Conservation (phyloP, 208 protist genomes). For the Crithidia acanthocephali region DNA sequence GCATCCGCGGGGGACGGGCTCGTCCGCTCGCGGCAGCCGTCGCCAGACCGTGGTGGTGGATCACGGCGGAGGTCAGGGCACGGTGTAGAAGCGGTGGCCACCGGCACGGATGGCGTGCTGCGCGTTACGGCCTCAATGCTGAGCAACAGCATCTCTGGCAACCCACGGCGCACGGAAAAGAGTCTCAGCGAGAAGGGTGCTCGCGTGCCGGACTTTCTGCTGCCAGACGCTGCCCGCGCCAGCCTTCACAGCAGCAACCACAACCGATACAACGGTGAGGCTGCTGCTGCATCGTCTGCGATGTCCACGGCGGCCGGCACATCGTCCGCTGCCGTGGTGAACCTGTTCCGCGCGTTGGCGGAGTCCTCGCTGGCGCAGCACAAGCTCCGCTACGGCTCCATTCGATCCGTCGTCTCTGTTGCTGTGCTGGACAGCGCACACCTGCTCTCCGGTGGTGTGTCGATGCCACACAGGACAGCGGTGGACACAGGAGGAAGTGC, state of each 20-base stretch:
- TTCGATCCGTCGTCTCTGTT: constrained; percentile 69
- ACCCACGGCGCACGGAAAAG: constrained; percentile 46
- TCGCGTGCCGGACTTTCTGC: constrained; percentile 34
- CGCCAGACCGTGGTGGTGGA: constrained; percentile 5
- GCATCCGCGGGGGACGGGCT: constrained; percentile 2
- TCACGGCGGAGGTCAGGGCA: background rate
- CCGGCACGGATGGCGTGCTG: constrained; percentile 54
- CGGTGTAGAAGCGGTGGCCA: too few relatives aligned
- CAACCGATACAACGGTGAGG: constrained; percentile 1
- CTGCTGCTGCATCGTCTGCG: background rate
- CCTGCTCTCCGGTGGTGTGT: background rate
- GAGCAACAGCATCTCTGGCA: constrained; percentile 76
- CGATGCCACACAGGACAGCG: background rate
- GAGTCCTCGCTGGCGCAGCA: constrained; percentile 74
- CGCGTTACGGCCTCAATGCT: constrained; percentile 50
- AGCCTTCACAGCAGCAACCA: background rate
- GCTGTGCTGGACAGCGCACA: constrained; percentile 49
- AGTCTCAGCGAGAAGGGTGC: constrained; percentile 53
- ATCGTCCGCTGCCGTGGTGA: constrained; percentile 34
- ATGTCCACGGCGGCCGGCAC: too few relatives aligned
- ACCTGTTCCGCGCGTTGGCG: constrained; percentile 62
- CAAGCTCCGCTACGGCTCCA: constrained; percentile 62
- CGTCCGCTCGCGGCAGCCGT: constrained; percentile 20
- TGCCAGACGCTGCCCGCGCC: constrained; percentile 2
- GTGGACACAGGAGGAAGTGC: background rate